Evolutionary conservation across 2,329 filamentous ascomycete genomes (phyloP), one percentile per base, ranked within the genome.

Genomic region (Paradendryphiella salina): DNA sequence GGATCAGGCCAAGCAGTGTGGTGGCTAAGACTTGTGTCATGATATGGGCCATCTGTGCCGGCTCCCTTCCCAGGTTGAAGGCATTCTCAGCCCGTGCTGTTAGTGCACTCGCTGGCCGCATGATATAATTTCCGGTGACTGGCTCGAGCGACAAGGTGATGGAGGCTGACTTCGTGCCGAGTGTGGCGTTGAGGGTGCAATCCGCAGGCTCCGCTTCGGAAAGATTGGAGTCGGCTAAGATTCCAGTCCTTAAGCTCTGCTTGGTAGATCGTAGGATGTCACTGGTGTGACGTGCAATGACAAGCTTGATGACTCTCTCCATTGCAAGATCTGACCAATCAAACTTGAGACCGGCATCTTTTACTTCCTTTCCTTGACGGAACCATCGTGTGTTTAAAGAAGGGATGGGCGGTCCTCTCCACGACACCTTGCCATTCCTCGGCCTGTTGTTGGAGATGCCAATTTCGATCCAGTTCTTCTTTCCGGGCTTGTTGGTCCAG

Each of bases 381-480:
- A 95, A 91, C 93, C 94, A 99, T 58, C 90, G 86, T 32, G 86
- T 75, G 2, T 77, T 80, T 37, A 94, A 57, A 13, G 64, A 65
- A 9, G 74, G 62, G 17, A 69, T 55, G 5, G 64, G 55, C 5
- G 64, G 62, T 3, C 67, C 69, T 48, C 66, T 65, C 71, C 71
- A 73, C 20, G 70, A 67, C 4, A 54, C 52, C 56, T 66, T 71
- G 42, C 60, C 66, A 50, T 70, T 74, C 50, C 60, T 67, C 26
- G 64, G 56, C 53, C 68, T 77, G 26, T 86, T 86, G 66, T 86
- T 91, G 52, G 85, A 81, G 29, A 96, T 83, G 8, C 91, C 92
- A 42, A 99, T 79, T 58, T 97, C 86, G 39, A 99, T 79, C 93
- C 94, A 99, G 70, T 86, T 96, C 76, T 95, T 96, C 13, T 82